Base-by-base conservation (phyloP, 2,329 filamentous ascomycete species). In the Neofusicoccum ribis region DNA sequence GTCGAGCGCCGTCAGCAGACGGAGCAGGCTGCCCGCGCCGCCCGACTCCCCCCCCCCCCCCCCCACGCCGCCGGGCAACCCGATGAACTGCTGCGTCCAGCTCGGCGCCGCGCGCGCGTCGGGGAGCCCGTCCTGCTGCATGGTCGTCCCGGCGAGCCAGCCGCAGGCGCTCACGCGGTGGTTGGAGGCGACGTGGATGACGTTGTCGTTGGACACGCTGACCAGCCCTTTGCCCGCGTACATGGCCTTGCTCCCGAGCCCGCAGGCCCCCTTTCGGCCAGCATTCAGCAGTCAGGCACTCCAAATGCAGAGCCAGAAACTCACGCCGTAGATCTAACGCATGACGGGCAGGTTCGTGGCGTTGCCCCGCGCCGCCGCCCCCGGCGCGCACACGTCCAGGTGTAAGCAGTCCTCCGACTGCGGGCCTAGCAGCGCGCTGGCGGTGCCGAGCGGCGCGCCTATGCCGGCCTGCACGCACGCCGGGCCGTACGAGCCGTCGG, bases 51-150 rank as follows among this genome's bases (percentile, higher is more conserved):
- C 17, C 1, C 17, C 17, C 17, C 17, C 17, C 1, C 17, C 17
- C 20, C 20, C 20, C 20, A 23, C 20, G 20, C 83, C 83, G 7
- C 81, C 80, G 4, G 85, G 72, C 1, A 79, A 72, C 12, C 70
- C 64, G 43, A 84, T 81, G 67, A 84, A 77, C 54, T 81, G 74
- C 49, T 81, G 77, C 0, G 83, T 80, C 83, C 83, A 85, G 68
- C 83, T 71, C 20, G 3, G 23, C 23, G 23, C 23, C 23, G 23
- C 23, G 23, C 23, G 23, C 23, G 23, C 23, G 23, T 23, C 23
- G 23, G 3, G 23, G 23, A 23, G 23, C 23, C 23, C 23, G 23
- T 23, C 23, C 23, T 23, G 23, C 23, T 23, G 3, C 23, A 23
- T 23, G 23, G 23, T 23, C 23, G 23, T 23, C 23, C 23, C 23